Evolutionary conservation across 1,139 yeast species (phyloP).

Genomic region (Meyerozyma sp.): DNA sequence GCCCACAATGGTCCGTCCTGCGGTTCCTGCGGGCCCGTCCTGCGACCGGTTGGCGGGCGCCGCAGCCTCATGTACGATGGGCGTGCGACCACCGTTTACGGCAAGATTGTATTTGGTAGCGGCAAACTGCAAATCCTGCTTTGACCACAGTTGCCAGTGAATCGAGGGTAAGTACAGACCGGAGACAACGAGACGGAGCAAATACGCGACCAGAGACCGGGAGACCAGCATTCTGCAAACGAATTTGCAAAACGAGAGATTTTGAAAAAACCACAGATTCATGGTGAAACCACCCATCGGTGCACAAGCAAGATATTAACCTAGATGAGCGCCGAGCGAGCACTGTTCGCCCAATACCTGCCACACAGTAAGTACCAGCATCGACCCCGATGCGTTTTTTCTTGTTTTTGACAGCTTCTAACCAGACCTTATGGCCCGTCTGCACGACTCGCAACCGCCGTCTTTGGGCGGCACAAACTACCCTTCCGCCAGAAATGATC

Average conservation of each 20-base stretch:
- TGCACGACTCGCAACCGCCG: background rate
- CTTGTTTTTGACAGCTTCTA: background rate
- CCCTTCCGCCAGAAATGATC: background rate
- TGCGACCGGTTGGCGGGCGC: background rate
- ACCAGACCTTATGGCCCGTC: background rate
- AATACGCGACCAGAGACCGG: background rate
- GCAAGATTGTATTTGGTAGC: slow-evolving; percentile 1
- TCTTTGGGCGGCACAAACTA: background rate
- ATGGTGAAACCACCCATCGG: background rate
- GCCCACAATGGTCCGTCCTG: too few species aligned
- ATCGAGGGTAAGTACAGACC: background rate
- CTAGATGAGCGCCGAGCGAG: background rate
- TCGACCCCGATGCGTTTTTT: background rate
- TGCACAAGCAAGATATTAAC: background rate
- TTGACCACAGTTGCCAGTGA: background rate
- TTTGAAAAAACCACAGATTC: too few species aligned
- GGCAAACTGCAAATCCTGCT: background rate
- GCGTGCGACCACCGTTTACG: background rate
- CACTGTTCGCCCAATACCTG: background rate
- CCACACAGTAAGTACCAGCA: background rate
- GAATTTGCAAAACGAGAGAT: too few species aligned
- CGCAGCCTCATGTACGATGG: background rate
- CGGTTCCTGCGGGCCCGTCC: background rate
- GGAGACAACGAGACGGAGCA: too few species aligned
- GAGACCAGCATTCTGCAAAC: background rate